Base-by-base conservation (phyloP, 148 eudicot genomes). In the Dysphania ambrosioides region DNA sequence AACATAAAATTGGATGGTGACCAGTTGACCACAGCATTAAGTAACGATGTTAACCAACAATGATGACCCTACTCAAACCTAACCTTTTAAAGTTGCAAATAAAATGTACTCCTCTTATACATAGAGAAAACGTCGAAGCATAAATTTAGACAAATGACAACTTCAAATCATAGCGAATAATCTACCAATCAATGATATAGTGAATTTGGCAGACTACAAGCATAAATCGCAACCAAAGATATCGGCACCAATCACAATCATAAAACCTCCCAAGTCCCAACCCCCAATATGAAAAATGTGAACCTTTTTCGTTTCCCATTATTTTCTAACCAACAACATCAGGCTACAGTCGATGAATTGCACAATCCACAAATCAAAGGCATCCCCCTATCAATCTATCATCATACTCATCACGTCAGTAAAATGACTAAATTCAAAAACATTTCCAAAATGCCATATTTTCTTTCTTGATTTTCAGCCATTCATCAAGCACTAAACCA, bases 401-500 rank as follows among this genome's bases (percentile, higher is more conserved):
- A 65, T 65, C 68, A 65, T 65, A 35, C 6, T 32, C 42, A 65
- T 65, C 66, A 32, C 9, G 24, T 8, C 44, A 65, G 27, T 65
- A 65, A 62, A 34, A 13, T 29, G 19, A 11, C 42, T 19, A 65
- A 35, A 62, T 29, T 32, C 4, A 65, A 35, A 16, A n/a, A 36
- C 26, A 65, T 34, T 65, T 32, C 44, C 26, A 65, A 65, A 16
- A 36, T 35, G 5, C 15, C 15, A 36, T 21, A 6, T 65, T n/a
- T 42, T 29, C 29, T 26, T 9, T 18, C 18, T 31, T 27, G 26
- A 23, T 10, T 27, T 41, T 7, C 73, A 29, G 18, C n/a, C 21
- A 6, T 29, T 32, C 21, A 73, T n/a, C 76, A 73, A 29, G 38
- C 23, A 49, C 61, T n/a, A 62, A 64, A 12, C 60, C 42, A 49